Evolutionary conservation across 169 alveolate species (phyloP), one percentile per base, ranked within the genome.

Genomic region (Blepharisma undulans): DNA sequence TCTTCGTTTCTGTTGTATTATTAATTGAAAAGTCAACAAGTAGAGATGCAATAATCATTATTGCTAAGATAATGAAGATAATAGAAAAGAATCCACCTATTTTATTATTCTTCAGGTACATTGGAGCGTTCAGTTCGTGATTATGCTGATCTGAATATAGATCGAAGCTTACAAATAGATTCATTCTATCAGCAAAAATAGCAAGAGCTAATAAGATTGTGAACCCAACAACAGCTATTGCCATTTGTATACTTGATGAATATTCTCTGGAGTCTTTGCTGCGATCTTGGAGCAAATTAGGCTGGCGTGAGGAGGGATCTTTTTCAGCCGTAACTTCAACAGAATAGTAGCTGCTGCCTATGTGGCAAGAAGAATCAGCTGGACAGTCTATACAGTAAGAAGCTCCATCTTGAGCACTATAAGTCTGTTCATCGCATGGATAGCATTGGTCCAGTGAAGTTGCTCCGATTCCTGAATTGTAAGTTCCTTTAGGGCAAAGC

Each of bases 1-100:
- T 27, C 27, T 84, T 36, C 61, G 27, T 30, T 59, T 84, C 90
- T 48, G 30, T 22, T 30, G 60, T 16, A 18, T 84, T 84, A 84
- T 84, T 84, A 12, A 59, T 19, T 8, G 16, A 19, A 30, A 19
- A 84, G 27, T 32, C 10, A 36, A 84, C 48, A 61, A 61, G 12
- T 14, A 84, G 10, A 14, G 18, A 19, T 10, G 33, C 14, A 14
- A 84, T 14, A 19, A 84, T 18, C 33, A 60, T 10, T 12, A 36
- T 48, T 18, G 90, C 90, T 14, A 27, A 10, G 34, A 60, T 10
- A 14, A 84, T 84, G 72, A 87, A 87, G 59, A 87, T 29, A 27
- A 87, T 21, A 25, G 91, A 72, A 29, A 22, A 87, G 32, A 61
- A 74, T 7, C 91, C 91, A 8, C 91, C 91, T 14, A 72, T 10